Base-by-base conservation (phyloP, 208 protist genomes). In the Trypanosoma cruzi region DNA sequence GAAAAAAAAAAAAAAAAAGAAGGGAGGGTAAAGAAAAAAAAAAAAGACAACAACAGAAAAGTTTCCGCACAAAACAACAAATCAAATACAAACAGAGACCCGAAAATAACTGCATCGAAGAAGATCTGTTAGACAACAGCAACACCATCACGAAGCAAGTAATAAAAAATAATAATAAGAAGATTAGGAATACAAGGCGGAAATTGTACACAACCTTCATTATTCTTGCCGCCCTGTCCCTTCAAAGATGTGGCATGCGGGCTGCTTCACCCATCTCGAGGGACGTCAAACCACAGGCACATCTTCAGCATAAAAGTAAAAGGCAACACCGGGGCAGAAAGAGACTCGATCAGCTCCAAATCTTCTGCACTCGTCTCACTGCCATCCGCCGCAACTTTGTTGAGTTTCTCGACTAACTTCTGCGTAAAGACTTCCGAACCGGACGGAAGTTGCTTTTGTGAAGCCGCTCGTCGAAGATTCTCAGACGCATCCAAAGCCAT, bases 261-360 rank as follows among this genome's bases (percentile, higher is more conserved):
- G 36, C 10, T 40, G 36, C 6, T 40, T 68, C 13, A 57, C 20
- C n/a, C 48, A 20, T 37, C 22, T 10, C 16, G 32, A 34, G 54
- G 34, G 34, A 60, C 37, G 16, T 81, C 79, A 65, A 94, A 96
- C 91, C 91, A 96, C 24, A 96, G 46, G 55, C 89, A 96, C 70
- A 81, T 84, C 66, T 96, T 96, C 1, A 96, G 76, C 88, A 96
- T 94, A 75, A 94, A 96, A 26, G 91, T 94, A 71, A 92, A 96
- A 11, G 91, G 91, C 4, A 96, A 32, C 29, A 96, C 91, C 0
- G 91, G 91, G 7, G 24, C 69, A 31, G 78, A 78, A 1, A 88
- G 53, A 0, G 32, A 54, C 28, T 75, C 58, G 6, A 73, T 73
- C 7, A 68, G 49, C n/a, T 83, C 71, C 0, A 82, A 61, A 37